phyloP scores from a whole-genome alignment of 225 moss, liverwort and hornwort species.

The Neckera pumila region DNA sequence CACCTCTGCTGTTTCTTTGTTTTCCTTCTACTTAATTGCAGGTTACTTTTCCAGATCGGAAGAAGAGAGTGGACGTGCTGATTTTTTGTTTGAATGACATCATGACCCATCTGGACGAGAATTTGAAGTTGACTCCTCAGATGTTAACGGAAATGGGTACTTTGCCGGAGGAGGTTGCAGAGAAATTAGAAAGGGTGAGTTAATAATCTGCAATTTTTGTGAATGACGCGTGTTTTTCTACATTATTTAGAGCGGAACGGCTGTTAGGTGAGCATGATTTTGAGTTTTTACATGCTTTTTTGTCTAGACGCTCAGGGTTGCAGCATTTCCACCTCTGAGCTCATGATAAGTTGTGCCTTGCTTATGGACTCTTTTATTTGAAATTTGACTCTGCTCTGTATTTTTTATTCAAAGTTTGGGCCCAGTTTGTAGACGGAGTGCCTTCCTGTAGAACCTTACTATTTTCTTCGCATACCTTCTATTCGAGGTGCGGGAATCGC shows the following conservation, averaged over 20 bases:
- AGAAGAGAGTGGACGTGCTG: slow-evolving; percentile 70
- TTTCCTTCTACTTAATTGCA: slow-evolving; percentile 15
- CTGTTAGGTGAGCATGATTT: not conserved
- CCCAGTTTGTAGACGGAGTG: not conserved
- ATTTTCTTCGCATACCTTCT: not conserved
- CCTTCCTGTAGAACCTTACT: not conserved
- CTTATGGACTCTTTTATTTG: not conserved
- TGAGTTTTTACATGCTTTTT: not conserved
- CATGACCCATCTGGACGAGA: slow-evolving; percentile 64
- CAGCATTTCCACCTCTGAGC: not conserved
- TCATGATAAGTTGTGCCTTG: not conserved
- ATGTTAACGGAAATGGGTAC: slow-evolving; percentile 64
- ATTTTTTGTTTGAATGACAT: slow-evolving; percentile 76
- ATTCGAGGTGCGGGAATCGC: not conserved
- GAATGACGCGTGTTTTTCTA: not conserved
- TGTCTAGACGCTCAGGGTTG: not conserved
- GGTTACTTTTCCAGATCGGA: slow-evolving; percentile 88
- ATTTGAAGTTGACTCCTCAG: slow-evolving; percentile 67
- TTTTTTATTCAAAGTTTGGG: not conserved
- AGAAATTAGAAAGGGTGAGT: slow-evolving; percentile 88
- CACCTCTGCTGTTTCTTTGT: not conserved
- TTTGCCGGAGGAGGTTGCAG: slow-evolving; percentile 71
- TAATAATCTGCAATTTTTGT: not conserved
- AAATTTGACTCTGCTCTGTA: not conserved
- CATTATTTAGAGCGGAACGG: not conserved